Evolutionary conservation across 2,329 filamentous ascomycete species (phyloP).

Genomic region (Monosporascus sp.): DNA sequence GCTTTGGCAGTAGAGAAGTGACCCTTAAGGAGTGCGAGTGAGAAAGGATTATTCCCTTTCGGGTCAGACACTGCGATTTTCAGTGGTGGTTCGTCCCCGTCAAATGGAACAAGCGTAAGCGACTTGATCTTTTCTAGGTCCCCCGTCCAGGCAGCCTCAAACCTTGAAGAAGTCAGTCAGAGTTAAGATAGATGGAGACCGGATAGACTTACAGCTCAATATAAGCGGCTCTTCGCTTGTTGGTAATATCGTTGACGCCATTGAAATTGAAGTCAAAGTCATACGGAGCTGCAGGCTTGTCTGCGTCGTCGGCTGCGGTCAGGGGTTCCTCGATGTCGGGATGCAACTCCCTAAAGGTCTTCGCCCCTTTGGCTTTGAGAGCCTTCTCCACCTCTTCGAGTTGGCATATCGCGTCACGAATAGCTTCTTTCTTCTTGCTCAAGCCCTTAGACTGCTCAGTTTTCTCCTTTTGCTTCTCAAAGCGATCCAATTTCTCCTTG

Average conservation of each 20-base stretch:
- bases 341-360: conserved; percentile 61
- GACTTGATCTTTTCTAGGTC: conserved; percentile 61
- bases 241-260: conserved; percentile 49
- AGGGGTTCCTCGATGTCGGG: conserved; percentile 40
- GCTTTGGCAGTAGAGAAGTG: conserved; percentile 59
- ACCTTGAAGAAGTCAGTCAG: conserved; percentile 37
- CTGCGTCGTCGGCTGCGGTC: background rate
- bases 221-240: conserved; percentile 53
- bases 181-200: background rate
- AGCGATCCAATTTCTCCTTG: conserved; percentile 26
- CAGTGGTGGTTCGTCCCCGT: conserved; percentile 52
- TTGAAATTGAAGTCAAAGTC: conserved; percentile 46
- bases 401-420: conserved; percentile 44
- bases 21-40: conserved; percentile 60
- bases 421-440: conserved; percentile 50
- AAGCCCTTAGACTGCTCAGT: conserved; percentile 26
- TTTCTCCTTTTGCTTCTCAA: conserved; percentile 30
- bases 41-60: conserved; percentile 54
- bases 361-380: conserved; percentile 56
- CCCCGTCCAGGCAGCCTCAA: conserved; percentile 70
- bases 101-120: conserved; percentile 58
- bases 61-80: conserved; percentile 56
- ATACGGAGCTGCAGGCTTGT: conserved; percentile 34
- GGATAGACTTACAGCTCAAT: conserved; percentile 50
- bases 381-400: conserved; percentile 50